phyloP scores from a whole-genome alignment of 192 early-diverging fungal species.

The Mortierella hygrophila region DNA sequence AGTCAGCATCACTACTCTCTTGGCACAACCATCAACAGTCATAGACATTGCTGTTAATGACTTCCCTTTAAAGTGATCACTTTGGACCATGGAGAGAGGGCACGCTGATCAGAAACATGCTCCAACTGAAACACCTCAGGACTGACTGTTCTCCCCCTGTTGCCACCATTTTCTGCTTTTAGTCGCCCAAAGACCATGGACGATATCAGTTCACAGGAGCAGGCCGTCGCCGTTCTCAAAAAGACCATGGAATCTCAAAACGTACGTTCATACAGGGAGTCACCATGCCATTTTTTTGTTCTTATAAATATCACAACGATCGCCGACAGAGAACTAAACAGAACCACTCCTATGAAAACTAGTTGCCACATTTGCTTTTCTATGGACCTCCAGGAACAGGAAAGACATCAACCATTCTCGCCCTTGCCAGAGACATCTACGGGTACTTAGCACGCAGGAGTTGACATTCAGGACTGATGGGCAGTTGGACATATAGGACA shows the following conservation, averaged over 20 bases:
- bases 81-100: not conserved
- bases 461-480: not conserved
- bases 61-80: not conserved
- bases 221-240: constrained; percentile 86
- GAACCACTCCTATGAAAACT: not conserved
- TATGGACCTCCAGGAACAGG: constrained; percentile 99
- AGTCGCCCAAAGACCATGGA: constrained; percentile 89
- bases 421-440: constrained; percentile 86
- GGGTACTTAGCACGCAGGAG: constrained; percentile 62
- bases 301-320: not conserved
- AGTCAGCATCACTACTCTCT: not conserved
- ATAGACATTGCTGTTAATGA: not conserved
- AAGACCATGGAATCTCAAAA: constrained; percentile 91
- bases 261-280: constrained; percentile 59
- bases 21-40: not conserved
- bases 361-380: constrained; percentile 96
- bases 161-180: constrained; percentile 28
- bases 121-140: not conserved
- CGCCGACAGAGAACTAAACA: not conserved
- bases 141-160: not conserved
- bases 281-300: not conserved
- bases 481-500: not conserved
- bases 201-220: constrained; percentile 92
- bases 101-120: not conserved
- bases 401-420: constrained; percentile 96